Conservation (phyloP, 257 asterid species). For the Solanum lignicaule region DNA sequence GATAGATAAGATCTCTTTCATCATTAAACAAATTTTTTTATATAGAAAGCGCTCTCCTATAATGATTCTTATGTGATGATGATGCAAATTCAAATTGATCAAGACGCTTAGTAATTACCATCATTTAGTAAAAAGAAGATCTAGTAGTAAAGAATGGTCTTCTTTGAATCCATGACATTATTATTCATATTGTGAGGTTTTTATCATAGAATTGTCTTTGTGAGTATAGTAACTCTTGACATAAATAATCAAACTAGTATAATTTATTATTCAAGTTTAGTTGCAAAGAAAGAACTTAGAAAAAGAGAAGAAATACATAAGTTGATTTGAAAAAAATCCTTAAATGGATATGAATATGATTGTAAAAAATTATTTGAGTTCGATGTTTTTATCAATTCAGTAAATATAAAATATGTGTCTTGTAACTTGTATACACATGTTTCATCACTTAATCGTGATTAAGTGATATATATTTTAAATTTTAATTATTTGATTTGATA, state of each 20-base stretch:
- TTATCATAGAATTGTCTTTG: background rate
- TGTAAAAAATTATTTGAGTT: background rate
- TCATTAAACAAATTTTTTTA: background rate
- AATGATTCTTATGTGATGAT: background rate
- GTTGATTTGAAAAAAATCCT: background rate
- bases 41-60: background rate
- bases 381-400: background rate
- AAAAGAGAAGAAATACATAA: background rate
- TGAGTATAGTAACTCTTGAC: background rate
- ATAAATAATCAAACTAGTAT: background rate
- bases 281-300: background rate
- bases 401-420: background rate
- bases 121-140: background rate
- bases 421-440: background rate
- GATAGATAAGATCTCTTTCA: background rate
- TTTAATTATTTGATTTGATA: background rate
- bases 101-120: rapidly evolving
- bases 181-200: background rate
- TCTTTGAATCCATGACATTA: background rate
- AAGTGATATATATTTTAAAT: background rate
- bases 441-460: background rate
- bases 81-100: background rate
- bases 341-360: background rate
- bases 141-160: background rate
- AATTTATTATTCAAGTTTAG: background rate